These are phyloP conservation scores for Rhodotorula sp. DNA, from an alignment of 1,284 basidiomycete species.

Conservation along the genomic window DNA sequence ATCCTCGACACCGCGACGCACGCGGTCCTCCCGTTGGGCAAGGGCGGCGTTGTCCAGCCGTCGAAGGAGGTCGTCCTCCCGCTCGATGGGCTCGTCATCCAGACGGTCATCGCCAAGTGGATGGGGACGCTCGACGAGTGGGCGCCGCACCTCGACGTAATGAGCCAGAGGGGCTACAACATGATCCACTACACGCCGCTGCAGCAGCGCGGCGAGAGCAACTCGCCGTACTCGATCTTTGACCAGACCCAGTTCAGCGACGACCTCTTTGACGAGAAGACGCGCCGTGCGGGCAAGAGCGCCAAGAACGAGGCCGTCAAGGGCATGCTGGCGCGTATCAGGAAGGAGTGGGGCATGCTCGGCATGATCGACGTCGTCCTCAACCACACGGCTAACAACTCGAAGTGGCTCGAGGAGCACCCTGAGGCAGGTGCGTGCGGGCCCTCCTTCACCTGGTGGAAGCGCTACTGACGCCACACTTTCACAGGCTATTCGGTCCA, in stretches of 20 bases:
- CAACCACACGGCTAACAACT: conserved; percentile 93
- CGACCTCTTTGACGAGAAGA: conserved; percentile 60
- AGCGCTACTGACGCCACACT: background rate
- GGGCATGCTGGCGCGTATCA: conserved; percentile 67
- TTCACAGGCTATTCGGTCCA: conserved; percentile 75
- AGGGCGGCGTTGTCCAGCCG: conserved; percentile 57
- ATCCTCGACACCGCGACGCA: conserved; percentile 61
- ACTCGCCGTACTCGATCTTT: conserved; percentile 87
- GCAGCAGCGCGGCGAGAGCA: conserved; percentile 81
- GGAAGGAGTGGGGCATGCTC: conserved; percentile 80
- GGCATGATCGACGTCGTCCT: conserved; percentile 90
- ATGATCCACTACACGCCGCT: conserved; percentile 86
- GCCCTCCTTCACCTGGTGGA: too few species aligned
- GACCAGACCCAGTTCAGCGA: conserved; percentile 81
- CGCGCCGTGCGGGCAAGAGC: conserved; percentile 46
- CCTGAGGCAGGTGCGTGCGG: conserved; percentile 78
- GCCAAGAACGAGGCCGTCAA: conserved; percentile 57
- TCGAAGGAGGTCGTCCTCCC: conserved; percentile 66
- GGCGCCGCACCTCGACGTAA: conserved; percentile 75
- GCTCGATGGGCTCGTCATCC: conserved; percentile 78
- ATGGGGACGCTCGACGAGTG: conserved; percentile 81
- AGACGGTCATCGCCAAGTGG: conserved; percentile 93
- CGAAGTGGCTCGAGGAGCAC: conserved; percentile 84
- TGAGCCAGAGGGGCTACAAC: conserved; percentile 84
- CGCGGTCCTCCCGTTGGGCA: conserved; percentile 42